Evolutionary conservation across 2,329 filamentous ascomycete species (phyloP).

Genomic region (Aspergillus proliferans): DNA sequence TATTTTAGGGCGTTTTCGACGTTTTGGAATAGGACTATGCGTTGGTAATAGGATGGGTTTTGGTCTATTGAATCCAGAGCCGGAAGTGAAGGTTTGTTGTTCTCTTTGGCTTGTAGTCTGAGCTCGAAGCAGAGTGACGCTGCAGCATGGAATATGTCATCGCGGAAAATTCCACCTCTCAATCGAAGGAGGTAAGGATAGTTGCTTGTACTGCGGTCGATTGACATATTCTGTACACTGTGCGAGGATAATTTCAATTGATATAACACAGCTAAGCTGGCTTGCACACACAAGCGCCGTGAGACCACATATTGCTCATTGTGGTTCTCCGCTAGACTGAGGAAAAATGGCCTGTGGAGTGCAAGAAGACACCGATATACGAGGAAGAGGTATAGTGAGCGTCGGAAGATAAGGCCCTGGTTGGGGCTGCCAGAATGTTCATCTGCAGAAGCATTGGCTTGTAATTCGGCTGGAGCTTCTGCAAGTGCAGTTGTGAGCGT

Average conservation of each 20-base stretch:
- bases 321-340: slow-evolving; percentile 1
- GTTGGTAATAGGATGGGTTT: background rate
- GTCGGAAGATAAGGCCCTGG: background rate
- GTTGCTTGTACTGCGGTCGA: background rate
- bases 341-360: slow-evolving; percentile 3
- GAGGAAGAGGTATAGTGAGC: slow-evolving; percentile 2
- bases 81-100: background rate
- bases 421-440: background rate
- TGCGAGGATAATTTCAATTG: background rate
- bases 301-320: slow-evolving; percentile 1
- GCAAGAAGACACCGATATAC: slow-evolving; percentile 4
- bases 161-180: background rate
- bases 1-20: background rate
- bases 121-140: background rate
- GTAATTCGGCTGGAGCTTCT: background rate
- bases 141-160: background rate
- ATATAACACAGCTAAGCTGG: background rate
- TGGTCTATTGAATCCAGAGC: background rate
- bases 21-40: background rate
- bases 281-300: background rate
- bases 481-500: background rate
- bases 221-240: background rate
- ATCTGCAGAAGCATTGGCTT: background rate
- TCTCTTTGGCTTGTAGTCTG: background rate
- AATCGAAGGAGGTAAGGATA: background rate